These are phyloP conservation scores for Pugionium cornutum DNA, from an alignment of 345 rosid species.

Conservation along the genomic window DNA sequence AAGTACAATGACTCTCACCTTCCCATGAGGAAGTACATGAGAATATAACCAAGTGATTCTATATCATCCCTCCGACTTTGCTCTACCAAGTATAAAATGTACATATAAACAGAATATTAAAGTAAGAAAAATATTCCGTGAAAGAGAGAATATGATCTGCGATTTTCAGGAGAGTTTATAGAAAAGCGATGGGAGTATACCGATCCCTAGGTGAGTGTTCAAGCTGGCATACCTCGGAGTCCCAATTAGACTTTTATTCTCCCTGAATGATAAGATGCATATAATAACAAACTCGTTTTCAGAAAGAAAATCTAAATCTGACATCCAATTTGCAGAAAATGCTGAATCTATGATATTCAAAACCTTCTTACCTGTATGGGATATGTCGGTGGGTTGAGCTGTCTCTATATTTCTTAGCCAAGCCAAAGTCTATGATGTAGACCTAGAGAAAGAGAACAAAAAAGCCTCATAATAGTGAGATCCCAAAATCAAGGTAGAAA, in stretches of 20 bases:
- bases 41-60: conserved; percentile 97
- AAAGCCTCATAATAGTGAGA: conserved; percentile 11
- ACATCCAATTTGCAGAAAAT: background rate
- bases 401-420: conserved; percentile 93
- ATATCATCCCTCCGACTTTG: conserved; percentile 99
- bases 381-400: conserved; percentile 78
- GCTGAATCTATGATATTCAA: background rate
- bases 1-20: conserved; percentile 54
- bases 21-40: conserved; percentile 94
- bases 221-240: conserved; percentile 99
- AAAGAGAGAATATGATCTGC: conserved; percentile 3
- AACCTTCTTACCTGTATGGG: conserved; percentile 67
- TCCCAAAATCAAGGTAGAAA: background rate
- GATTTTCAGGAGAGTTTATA: background rate
- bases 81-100: conserved; percentile 46
- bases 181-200: conserved; percentile 42
- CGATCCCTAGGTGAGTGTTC: conserved; percentile 99
- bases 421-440: conserved; percentile 84
- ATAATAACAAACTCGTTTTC: background rate
- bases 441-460: conserved; percentile 50
- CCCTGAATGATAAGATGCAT: conserved; percentile 52
- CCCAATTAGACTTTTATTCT: conserved; percentile 91
- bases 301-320: background rate
- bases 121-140: conserved; percentile 1
- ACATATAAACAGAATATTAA: conserved; percentile 12